Base-by-base conservation (phyloP, 2,329 filamentous ascomycete genomes). In the Harringtonia aguacate region DNA sequence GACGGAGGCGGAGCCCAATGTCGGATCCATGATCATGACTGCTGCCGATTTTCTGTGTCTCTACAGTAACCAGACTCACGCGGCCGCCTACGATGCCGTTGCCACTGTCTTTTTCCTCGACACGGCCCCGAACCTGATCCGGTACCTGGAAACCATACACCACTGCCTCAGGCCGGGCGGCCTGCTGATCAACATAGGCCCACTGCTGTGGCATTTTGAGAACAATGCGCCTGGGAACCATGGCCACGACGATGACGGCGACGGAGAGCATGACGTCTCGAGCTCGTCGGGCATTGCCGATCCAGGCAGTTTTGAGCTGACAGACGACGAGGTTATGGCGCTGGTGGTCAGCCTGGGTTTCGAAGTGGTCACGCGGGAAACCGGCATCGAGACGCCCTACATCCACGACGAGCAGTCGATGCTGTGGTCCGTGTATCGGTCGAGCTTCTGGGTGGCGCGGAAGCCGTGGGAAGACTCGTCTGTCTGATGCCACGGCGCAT, bases 101-200 rank as follows among this genome's bases (percentile, higher is more conserved):
- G 80, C 86, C 0, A 86, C 84, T 3, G 85, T 95, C 12, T 98
- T 97, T 66, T 98, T 98, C 67, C 82, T 98, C 46, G 94, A 98
- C 60, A 98, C 92, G 2, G 92, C 92, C 3, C 89, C 90, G 1
- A 97, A 98, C 59, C 61, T 95, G 28, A 83, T 97, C 43, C 77
- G 84, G 3, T 98, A 98, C 58, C 77, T 98, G 29, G 81, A 94
- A 58, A 81, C 88, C 2, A 85, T 97, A 44, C 68, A 67, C 35
- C 76, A 84, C 57, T 94, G 89, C 56, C 72, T 98, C 40, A 79
- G 75, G 52, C 70, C 77, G 0, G 84, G 84, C 22, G 92, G 92
- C 0, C 56, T 94, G 4, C 85, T 94, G 69, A 75, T 95, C 57
- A 98, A 98, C 56, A 68, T 94, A 21, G 92, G 92, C 0, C 92